A percentile compares a stretch with the other conserved stretches of the same genome.
phyloP scores from a whole-genome alignment of 2,329 filamentous ascomycete genomes.

The Mollisia scopiformis region DNA sequence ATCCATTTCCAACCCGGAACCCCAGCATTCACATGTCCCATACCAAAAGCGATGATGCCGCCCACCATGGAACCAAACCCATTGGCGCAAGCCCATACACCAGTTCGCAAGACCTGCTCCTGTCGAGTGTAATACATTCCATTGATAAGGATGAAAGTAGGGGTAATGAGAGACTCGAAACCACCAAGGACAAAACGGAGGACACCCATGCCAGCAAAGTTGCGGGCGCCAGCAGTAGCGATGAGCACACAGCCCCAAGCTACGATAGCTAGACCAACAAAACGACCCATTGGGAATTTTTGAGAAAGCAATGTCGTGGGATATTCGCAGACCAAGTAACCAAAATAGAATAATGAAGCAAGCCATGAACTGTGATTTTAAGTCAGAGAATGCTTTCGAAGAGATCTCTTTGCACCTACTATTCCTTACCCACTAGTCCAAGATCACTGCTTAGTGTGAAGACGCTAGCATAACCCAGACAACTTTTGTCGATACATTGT shows the following conservation, averaged over 20 bases:
- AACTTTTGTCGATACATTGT: background rate
- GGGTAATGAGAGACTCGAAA: background rate
- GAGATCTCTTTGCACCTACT: background rate
- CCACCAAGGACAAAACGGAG: background rate
- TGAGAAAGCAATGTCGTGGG: background rate
- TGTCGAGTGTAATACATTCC: background rate
- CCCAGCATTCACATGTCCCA: background rate
- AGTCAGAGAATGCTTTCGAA: background rate
- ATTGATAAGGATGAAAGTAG: background rate
- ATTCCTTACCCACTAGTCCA: background rate
- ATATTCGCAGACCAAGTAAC: background rate
- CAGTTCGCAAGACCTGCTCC: background rate
- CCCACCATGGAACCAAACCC: background rate
- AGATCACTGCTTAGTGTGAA: background rate
- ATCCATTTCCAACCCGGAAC: background rate
- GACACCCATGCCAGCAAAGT: background rate
- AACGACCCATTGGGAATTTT: background rate
- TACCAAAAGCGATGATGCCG: slow-evolving; percentile 1
- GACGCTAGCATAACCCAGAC: background rate
- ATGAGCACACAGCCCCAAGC: background rate
- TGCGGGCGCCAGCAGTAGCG: background rate
- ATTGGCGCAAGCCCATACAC: background rate
- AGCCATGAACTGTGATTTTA: background rate
- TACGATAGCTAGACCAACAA: background rate
- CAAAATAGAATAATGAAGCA: background rate